Base-by-base conservation (phyloP, 169 alveolate species). In the Nephromyces sp. region DNA sequence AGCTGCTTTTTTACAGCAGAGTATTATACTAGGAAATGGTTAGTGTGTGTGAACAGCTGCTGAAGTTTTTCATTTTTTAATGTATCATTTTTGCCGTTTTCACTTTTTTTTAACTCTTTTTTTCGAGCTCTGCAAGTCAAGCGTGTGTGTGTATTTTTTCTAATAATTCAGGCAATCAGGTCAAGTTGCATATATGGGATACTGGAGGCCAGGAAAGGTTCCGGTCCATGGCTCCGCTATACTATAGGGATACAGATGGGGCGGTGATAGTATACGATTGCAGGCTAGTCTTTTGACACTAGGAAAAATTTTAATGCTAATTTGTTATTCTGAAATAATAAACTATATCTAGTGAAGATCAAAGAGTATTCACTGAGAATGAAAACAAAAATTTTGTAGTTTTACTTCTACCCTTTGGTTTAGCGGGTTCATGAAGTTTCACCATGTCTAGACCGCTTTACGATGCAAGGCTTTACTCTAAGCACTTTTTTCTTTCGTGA, bases 131-230 rank as follows among this genome's bases (percentile, higher is more conserved):
- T 43, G 15, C 57, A 15, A 15, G 15, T 43, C n/a, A 43, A 15
- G n/a, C n/a, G 15, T 43, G n/a, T 43, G n/a, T 43, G n/a, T 43
- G n/a, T 43, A 43, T 15, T 15, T 15, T 43, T 15, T 32, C 4
- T 66, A 32, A 29, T 33, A 66, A 43, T 30, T 74, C 52, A 81
- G 91, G 89, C 22, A 77, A 80, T 68, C 84, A 78, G 70, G 78
- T 88, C 77, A 84, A 85, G 62, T 77, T 93, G 53, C 90, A 93
- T 70, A 85, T 93, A 8, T 94, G 98, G 98, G 98, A 94, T 76
- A 94, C 98, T 0, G 96, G 95, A 21, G 98, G 96, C 25, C 93
- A 93, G 70, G 97, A 93, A 74, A 80, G 89, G 43, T 90, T 86
- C 75, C 86, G 92, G 29, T 79, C 94, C 15, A 79, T 92, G 86